Evolutionary conservation across 2,329 filamentous ascomycete genomes (phyloP), one percentile per base, ranked within the genome.

Genomic region (Podosphaera fusca): DNA sequence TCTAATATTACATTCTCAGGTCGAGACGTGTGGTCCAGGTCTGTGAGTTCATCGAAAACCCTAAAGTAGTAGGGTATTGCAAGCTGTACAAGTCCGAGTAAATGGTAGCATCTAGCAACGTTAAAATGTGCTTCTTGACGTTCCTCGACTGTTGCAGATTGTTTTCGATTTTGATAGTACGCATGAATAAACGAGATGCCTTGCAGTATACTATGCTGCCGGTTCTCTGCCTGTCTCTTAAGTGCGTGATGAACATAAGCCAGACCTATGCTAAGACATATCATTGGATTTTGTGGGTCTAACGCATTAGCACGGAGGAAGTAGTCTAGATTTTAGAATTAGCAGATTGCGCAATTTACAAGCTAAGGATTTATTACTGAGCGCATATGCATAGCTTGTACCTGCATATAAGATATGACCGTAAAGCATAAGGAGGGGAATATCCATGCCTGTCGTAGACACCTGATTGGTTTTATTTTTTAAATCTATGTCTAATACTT

Each of bases 191-290:
- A 95, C 0, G 82, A 74, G 55, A 95, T 76, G 0, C 88, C 92
- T 67, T 96, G 89, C 61, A 87, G 75, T 47, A 95, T 80, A 46
- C 88, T 79, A 65, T 86, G 90, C 66, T 96, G 90, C 1, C 92
- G 75, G 67, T 96, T 96, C 53, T 90, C 87, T 0, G 84, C 82
- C 68, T 94, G 87, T 1, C 90, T 79, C 68, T 96, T 95, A 65
- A 95, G 77, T 0, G 85, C 83, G 67, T 92, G 85, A 67, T 95
- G 87, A 45, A 95, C 78, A 68, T 95, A 96, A 35, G 83, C 82
- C 10, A 92, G 76, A 0, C 83, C 88, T 31, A 95, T 82, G 63
- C 80, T 85, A 9, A 98, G 76, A 60, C 87, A 84, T 61, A 95
- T 78, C 64, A 86, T 80, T 0, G 84, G 77, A 64, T 95, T 94